Evolutionary conservation across 306 rosid genomes (phyloP).

Genomic region (Medicago lupulina): DNA sequence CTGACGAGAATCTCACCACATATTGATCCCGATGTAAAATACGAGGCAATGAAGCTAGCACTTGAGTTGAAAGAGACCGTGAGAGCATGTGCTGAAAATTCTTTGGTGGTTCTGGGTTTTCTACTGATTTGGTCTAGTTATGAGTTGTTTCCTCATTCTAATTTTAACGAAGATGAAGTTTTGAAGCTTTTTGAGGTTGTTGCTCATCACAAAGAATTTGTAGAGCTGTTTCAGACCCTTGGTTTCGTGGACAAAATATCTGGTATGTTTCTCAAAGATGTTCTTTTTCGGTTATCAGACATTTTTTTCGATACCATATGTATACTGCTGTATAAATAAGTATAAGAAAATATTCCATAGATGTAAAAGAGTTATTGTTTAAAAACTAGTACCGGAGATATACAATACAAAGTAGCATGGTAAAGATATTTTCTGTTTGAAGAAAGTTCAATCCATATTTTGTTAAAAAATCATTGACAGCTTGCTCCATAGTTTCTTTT

Average conservation of each 20-base stretch:
- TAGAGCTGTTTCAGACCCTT: constrained; percentile 45
- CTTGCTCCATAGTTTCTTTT: too few species aligned
- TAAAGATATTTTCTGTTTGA: constrained; percentile 6
- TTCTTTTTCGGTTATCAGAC: neutral
- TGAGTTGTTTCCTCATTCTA: constrained; percentile 45
- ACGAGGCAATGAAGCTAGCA: constrained; percentile 61
- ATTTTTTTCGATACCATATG: neutral
- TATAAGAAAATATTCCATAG: too few species aligned
- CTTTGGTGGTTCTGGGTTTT: constrained; percentile 55
- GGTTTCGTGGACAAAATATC: constrained; percentile 52
- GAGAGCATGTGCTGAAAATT: constrained; percentile 36
- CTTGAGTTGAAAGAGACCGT: constrained; percentile 51
- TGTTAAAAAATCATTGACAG: neutral
- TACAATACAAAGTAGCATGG: too few species aligned
- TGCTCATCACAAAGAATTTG: constrained; percentile 52
- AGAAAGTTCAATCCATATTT: constrained; percentile 29
- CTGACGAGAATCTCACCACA: constrained; percentile 51
- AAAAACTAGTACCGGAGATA: too few species aligned
- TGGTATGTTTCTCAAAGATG: constrained; percentile 52
- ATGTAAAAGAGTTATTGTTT: too few species aligned
- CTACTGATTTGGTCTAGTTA: constrained; percentile 54
- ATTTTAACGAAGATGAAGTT: constrained; percentile 50
- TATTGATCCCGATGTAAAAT: constrained; percentile 48
- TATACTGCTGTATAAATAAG: neutral
- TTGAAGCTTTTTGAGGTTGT: constrained; percentile 53